phyloP scores from a whole-genome alignment of 345 rosid genomes.

The Arabidopsis arenosa region DNA sequence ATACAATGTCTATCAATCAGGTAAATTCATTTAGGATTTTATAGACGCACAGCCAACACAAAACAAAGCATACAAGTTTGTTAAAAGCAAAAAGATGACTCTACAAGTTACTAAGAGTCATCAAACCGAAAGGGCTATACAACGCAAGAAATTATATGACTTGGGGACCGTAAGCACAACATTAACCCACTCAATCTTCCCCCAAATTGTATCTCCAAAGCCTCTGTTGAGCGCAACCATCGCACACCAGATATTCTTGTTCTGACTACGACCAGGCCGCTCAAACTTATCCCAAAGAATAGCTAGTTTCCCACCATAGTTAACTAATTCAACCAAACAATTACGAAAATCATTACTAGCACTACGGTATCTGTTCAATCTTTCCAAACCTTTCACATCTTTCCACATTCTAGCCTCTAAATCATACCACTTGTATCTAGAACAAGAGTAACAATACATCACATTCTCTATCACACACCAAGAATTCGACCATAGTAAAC shows the following conservation, averaged over 20 bases:
- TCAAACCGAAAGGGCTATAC: conserved; percentile 19
- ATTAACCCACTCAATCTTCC: conserved; percentile 14
- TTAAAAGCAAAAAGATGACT: background rate
- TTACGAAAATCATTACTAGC: background rate
- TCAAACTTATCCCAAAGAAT: conserved; percentile 20
- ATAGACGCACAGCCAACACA: background rate
- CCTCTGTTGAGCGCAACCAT: background rate
- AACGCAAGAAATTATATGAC: conserved; percentile 12
- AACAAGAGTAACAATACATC: conserved; percentile 16
- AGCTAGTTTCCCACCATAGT: conserved; percentile 29
- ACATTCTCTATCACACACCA: conserved; percentile 39
- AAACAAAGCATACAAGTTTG: conserved; percentile 4
- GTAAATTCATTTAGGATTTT: background rate
- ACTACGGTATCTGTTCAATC: conserved; percentile 12
- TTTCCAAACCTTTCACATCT: conserved; percentile 24
- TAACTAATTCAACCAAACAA: conserved; percentile 14
- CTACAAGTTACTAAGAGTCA: background rate
- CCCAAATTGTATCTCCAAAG: background rate
- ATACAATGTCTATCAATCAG: background rate
- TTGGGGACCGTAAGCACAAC: conserved; percentile 22
- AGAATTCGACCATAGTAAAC: background rate
- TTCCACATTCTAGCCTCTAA: background rate
- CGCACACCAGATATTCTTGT: conserved; percentile 28
- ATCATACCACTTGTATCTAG: conserved; percentile 22
- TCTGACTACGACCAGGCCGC: conserved; percentile 18